Evolutionary conservation across 169 alveolate genomes (phyloP).

Genomic region (Ichthyophthirius multifiliis): DNA sequence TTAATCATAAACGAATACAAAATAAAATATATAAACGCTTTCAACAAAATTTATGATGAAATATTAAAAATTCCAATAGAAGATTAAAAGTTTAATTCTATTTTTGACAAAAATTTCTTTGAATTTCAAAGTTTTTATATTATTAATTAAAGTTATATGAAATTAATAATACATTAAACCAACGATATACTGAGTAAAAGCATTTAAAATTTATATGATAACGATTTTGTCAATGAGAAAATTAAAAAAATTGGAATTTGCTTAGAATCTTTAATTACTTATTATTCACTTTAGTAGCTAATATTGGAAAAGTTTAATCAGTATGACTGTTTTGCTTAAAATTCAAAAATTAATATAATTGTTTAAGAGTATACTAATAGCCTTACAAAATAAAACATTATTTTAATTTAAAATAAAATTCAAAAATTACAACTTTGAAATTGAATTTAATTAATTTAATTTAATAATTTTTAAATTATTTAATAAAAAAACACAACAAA

Average conservation of each 20-base stretch:
- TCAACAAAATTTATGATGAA: neutral
- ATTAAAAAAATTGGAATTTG: constrained; percentile 15
- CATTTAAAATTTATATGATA: neutral
- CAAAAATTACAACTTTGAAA: constrained; percentile 13
- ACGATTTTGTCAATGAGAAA: neutral
- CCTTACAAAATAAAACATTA: constrained; percentile 19
- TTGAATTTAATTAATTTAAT: no score
- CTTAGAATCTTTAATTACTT: constrained; percentile 37
- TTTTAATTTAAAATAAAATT: constrained; percentile 24
- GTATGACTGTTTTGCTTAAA: constrained; percentile 16
- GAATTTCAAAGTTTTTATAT: constrained; percentile 25
- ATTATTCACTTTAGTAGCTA: constrained; percentile 12
- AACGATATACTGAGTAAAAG: constrained; percentile 1
- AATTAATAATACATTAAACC: constrained; percentile 14
- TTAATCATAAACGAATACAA: constrained; percentile 2
- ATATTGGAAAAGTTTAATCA: constrained; percentile 32
- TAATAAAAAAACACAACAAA: no score
- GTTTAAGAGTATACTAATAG: constrained; percentile 36
- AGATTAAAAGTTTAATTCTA: constrained; percentile 30
- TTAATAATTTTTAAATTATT: no score
- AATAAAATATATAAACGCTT: neutral
- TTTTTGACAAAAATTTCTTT: constrained; percentile 24
- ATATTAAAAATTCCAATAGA: neutral
- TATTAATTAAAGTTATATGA: constrained; percentile 1
- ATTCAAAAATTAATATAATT: constrained; percentile 38